Evolutionary conservation across 495 filamentous ascomycete genomes (phyloP), one percentile per base, ranked within the genome.

Genomic region (Penicillium arizonense): DNA sequence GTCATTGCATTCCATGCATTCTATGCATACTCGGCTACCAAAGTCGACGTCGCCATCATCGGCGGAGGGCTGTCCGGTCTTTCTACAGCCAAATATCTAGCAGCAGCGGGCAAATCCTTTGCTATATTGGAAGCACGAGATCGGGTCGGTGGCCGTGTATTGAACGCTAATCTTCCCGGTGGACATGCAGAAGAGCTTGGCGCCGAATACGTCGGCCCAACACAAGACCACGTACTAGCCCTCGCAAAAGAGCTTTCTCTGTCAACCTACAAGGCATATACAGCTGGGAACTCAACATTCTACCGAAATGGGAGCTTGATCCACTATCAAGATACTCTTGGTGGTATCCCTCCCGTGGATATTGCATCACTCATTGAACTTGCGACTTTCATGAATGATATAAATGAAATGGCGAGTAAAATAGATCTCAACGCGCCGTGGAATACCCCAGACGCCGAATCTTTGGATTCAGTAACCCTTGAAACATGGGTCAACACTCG

Each of bases 51-150:
- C 34, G 55, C 52, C 21, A 50, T 63, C 36, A 45, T 63, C 36
- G 61, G 61, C 10, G 61, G 50, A 14, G 61, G 61, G n/a, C 36
- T 62, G 10, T 40, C 55, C 7, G 61, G 61, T 13, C 61, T 64
- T 13, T 50, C 45, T 4, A 37, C 58, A 6, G 61, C 61, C 10
- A 58, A 53, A 30, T 45, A 58, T 2, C 38, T 64, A 14, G 34
- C 45, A 14, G 41, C 42, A 3, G 52, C 58, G 4, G 52, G 52
- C 18, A 56, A 57, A 26, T 43, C 55, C 30, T 52, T 58, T 36
- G 45, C 33, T 10, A 37, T 64, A 18, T 16, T 64, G 2, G 61
- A 64, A 54, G 58, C 61, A 23, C 59, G 55, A 21, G 52, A 58
- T 40, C 58, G 58, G 11, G 55, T 64, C 13, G 61, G 61, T 13